Percentiles rank a stretch among this genome's conserved stretches.
phyloP scores from a whole-genome alignment of 345 rosid species.

The Heritiera fomes region DNA sequence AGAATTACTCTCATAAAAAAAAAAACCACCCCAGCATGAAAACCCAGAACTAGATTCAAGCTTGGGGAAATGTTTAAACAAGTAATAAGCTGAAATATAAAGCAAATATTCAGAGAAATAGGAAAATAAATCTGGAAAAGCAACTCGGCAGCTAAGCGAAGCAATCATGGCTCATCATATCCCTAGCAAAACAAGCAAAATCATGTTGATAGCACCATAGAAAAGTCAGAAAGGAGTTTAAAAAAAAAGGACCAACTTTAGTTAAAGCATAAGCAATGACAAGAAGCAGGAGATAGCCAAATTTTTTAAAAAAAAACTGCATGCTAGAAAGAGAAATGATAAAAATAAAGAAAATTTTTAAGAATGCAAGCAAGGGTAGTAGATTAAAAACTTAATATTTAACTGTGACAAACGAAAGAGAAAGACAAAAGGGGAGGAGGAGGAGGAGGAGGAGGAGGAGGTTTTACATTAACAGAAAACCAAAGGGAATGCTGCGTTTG shows the following conservation, averaged over 20 bases:
- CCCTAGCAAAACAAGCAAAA: slow-evolving; percentile 39
- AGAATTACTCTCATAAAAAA: not conserved
- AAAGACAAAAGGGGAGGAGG: not conserved
- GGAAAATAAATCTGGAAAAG: slow-evolving; percentile 20
- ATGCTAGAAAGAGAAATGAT: not conserved
- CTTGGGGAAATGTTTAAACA: not conserved
- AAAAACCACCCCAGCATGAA: not conserved
- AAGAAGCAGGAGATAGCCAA: slow-evolving; percentile 12
- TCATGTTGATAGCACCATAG: slow-evolving; percentile 40
- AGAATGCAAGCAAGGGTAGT: not conserved
- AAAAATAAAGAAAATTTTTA: not conserved
- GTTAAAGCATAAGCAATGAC: slow-evolving; percentile 34
- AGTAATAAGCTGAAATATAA: not conserved
- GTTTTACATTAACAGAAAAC: not conserved
- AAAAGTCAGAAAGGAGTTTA: slow-evolving; percentile 38
- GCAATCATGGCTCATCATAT: slow-evolving; percentile 45
- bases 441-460: not conserved
- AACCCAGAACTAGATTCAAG: not conserved
- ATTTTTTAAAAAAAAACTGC: slow-evolving; percentile 6
- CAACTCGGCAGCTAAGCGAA: slow-evolving; percentile 30
- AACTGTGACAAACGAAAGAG: not conserved
- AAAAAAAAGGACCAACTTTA: slow-evolving; percentile 25
- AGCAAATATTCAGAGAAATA: not conserved
- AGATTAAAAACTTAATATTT: not conserved
- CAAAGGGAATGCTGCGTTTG: slow-evolving; percentile 14